Base-by-base conservation (phyloP, 2,329 filamentous ascomycete genomes). In the Alternaria infectoria region DNA sequence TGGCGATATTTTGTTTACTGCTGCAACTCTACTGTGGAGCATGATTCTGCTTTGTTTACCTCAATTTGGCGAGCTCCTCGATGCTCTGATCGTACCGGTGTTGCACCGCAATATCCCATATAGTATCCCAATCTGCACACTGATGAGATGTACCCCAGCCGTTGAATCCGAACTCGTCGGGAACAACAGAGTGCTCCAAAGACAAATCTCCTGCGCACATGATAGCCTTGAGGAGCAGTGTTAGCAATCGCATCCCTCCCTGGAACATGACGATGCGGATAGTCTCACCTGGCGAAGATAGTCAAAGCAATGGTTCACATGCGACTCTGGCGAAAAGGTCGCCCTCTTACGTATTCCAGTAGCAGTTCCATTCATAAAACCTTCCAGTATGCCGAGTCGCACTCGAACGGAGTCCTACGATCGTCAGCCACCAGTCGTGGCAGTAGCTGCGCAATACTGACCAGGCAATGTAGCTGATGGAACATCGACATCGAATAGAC, bases 401-500 rank as follows among this genome's bases (percentile, higher is more conserved):
- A 54, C 19, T 15, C 57, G 47, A 45, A 61, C 61, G 3, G 57
- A 54, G 17, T 64, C 50, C 61, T 64, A 40, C 6, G 6, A 10
- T 13, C 8, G n/a, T 61, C 50, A 60, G 57, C 36, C 4, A 45
- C 2, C 17, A 12, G 17, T 45, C 40, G 6, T 28, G 12, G 26
- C 15, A 6, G 10, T 36, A 15, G 19, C 32, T 45, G 25, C n/a
- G 25, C 17, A 13, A 36, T 7, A 56, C 51, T 47, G 15, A 61
- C 61, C 36, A 64, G 43, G 23, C 52, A 64, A 15, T 64, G 57
- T 13, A 64, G 28, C 30, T 64, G 57, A 28, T 64, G 52, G 36
- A 55, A 60, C 57, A 63, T 56, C 12, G 61, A 61, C 28, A 47
- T 63, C 0, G 61, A 61, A 46, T 60, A 63, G 23, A 63, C 57